Base-by-base conservation (phyloP, 2,329 filamentous ascomycete species). In the Cercospora citrullina region DNA sequence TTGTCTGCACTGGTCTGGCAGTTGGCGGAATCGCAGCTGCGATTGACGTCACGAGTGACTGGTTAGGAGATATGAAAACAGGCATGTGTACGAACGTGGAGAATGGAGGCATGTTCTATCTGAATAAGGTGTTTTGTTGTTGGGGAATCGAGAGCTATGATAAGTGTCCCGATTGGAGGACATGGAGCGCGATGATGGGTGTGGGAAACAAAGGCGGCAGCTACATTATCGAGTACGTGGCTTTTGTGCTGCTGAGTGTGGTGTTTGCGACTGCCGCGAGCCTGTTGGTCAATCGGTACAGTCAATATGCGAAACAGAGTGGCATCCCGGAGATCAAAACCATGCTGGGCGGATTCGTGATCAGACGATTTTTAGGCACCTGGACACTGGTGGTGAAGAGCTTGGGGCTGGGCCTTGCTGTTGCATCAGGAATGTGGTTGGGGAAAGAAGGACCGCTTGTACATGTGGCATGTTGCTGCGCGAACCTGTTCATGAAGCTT, bases 321-420 rank as follows among this genome's bases (percentile, higher is more conserved):
- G 94, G 94, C 80, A 97, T 99, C 73, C 93, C 94, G 5, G 94
- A 99, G 83, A 96, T 99, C 81, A 99, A 99, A 84, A 97, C 94
- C 2, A 88, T 99, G 8, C 83, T 99, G 64, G 94, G 94, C 48
- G 94, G 94, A 5, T 97, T 97, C 78, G 90, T 99, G 33, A 97
- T 99, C 69, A 87, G 90, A 69, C 87, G 90, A 68, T 96, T 98
- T 75, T 84, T 98, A 76, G 92, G 94, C 9, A 84, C 85, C 33
- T 97, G 94, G 94, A 97, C 94, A 1, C 83, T 98, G 76, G 79
- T 92, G 31, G 93, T 93, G 65, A 98, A 98, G 78, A 96, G 93
- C 1, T 79, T 98, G 53, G 95, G 95, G 30, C 68, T 96, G 88
- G 94, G 93, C 78, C 87, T 98, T 39, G 91, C 94, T 53, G 94